Conservation (phyloP, 768 basidiomycete genomes). For the Kwoniella dendrophila region DNA sequence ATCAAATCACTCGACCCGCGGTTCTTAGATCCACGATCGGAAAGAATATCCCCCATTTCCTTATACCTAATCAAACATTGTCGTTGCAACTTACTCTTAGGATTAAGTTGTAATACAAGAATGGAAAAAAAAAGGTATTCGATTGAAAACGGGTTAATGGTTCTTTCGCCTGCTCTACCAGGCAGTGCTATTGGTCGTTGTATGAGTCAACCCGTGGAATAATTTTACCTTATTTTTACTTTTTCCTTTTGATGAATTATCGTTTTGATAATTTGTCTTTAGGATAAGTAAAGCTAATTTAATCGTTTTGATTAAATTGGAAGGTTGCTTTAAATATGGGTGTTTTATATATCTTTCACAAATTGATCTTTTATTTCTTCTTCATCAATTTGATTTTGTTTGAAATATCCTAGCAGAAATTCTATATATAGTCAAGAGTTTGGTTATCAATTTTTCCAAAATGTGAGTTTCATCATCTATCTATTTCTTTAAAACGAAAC, state of each 20-base stretch:
- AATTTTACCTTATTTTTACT: slow-evolving; percentile 14
- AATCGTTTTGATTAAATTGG: slow-evolving; percentile 20
- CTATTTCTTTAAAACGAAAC: neutral
- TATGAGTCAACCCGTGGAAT: slow-evolving; percentile 56
- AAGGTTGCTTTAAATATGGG: slow-evolving; percentile 25
- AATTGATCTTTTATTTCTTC: neutral
- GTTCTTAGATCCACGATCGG: slow-evolving; percentile 55
- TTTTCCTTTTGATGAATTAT: neutral
- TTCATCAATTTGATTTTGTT: neutral
- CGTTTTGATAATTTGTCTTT: neutral
- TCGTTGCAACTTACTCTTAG: no score
- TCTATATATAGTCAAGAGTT: neutral
- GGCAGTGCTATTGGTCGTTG: slow-evolving; percentile 52
- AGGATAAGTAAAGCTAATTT: neutral
- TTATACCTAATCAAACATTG: slow-evolving; percentile 14
- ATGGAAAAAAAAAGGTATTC: neutral
- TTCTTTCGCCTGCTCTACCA: slow-evolving; percentile 50
- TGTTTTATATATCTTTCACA: slow-evolving; percentile 13
- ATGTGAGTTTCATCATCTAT: slow-evolving; percentile 19
- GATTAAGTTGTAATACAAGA: no score
- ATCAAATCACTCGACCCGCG: slow-evolving; percentile 43
- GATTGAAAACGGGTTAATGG: slow-evolving; percentile 17
- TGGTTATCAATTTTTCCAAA: neutral
- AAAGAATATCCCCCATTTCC: slow-evolving; percentile 33
- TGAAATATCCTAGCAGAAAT: slow-evolving; percentile 13